Base-by-base conservation (phyloP, 208 protist genomes). In the Vickermania ingenoplastis region DNA sequence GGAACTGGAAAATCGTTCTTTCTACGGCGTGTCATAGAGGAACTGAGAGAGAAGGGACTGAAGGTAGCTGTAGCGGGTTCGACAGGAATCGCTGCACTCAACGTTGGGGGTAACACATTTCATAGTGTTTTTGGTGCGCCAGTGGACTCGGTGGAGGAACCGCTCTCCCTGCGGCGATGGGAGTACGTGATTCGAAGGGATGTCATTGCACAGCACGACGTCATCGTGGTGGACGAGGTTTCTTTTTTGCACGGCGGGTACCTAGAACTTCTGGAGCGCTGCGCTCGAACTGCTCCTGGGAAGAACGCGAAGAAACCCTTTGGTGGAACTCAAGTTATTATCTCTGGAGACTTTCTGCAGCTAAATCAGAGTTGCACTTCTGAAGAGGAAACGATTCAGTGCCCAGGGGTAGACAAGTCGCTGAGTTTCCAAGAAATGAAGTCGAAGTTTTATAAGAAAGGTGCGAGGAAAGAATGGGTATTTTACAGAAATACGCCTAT, bases 291-390 rank as follows among this genome's bases (percentile, higher is more conserved):
- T 1, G 57, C 65, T 1, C 53, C 48, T 23, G 73, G 65, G 1
- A 72, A 64, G 41, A 29, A 60, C 22, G 53, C 30, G 14, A 24
- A 67, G 53, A 51, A 69, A 23, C 73, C 79, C 21, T 92, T 95
- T 69, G 89, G 89, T 57, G 89, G 89, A 17, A 80, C 92, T 56
- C 89, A 92, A 48, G 30, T 95, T 3, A 83, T 95, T 65, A 59
- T 91, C 1, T 89, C 66, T 27, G 89, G 89, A 31, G 89, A 95
- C 61, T 95, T 95, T 74, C 67, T 92, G 59, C 85, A 94, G 65
- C 74, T 94, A 3, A 78, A 67, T 25, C 65, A 64, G 21, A 21
- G 29, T 1, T 22, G 27, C n/a, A 5, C 13, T 25, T 14, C 26
- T 3, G 36, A 2, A 2, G 23, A 41, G 2, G 22, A 49, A 23